Base-by-base conservation (phyloP, 2,329 filamentous ascomycete species). In the Aureobasidium mangrovei region DNA sequence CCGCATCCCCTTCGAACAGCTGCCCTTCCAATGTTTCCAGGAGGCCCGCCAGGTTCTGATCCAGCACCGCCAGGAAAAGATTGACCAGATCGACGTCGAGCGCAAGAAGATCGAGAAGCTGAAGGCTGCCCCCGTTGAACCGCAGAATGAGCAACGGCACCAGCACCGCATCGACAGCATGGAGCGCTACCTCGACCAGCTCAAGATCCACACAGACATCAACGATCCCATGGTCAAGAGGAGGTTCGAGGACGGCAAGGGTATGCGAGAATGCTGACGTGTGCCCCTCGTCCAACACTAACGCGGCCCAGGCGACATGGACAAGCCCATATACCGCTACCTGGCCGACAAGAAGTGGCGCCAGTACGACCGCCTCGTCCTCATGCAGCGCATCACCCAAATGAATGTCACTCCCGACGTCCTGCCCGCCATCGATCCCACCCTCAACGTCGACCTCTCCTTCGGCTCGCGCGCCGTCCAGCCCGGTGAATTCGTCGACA, bases 21-120 rank as follows among this genome's bases (percentile, higher is more conserved):
- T 98, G 61, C 93, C 93, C 18, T 98, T 94, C 74, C 91, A 97
- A 77, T 93, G 88, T 72, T 98, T 97, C 75, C 93, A 98, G 72
- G 91, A 96, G 74, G 93, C 93, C 39, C 82, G 91, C 59, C 88
- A 89, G 68, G 72, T 97, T 46, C 75, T 98, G 54, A 78, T 83
- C 52, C 81, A 81, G 53, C 93, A 98, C 68, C 82, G 91, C 39
- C 76, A 83, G 60, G 81, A 91, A 71, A 97, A 95, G 74, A 64
- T 97, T 48, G 74, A 77, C 57, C 76, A 84, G 64, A 91, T 98
- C 56, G 73, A 80, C 48, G 76, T 71, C 29, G 82, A 88, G 70
- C 72, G 83, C 48, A 77, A 77, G 57, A 82, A 84, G 68, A 86
- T 98, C 65, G 78, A 80, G 54, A 76, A 77, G 57, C 69, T 94